Conservation (phyloP, 2,329 filamentous ascomycete species). For the Bipolaris bicolor region DNA sequence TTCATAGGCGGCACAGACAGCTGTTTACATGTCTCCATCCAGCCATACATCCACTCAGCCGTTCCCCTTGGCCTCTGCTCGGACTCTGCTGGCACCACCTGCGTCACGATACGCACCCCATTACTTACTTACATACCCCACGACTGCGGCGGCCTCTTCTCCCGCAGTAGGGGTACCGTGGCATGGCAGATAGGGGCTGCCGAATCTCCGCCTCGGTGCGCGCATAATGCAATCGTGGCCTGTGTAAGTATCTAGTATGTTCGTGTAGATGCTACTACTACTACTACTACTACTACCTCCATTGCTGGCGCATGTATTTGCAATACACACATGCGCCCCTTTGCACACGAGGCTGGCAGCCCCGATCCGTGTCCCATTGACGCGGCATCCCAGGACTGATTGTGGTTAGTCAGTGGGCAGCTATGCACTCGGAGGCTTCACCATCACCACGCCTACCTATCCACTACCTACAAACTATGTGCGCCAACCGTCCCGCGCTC, state of each 20-base stretch:
- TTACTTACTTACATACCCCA: constrained; percentile 5
- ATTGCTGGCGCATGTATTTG: neutral
- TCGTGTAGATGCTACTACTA: too few species aligned
- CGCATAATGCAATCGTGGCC: neutral
- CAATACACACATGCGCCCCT: neutral
- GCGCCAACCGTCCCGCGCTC: neutral
- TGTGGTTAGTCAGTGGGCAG: too few species aligned
- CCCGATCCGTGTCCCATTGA: neutral
- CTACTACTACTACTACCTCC: neutral
- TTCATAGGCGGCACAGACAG: neutral
- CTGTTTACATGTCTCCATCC: neutral
- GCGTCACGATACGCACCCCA: constrained; percentile 11
- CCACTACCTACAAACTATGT: neutral
- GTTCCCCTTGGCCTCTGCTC: constrained; percentile 22
- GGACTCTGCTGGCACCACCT: constrained; percentile 18
- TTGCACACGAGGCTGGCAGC: neutral
- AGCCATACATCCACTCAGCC: constrained; percentile 18
- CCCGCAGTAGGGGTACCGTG: neutral
- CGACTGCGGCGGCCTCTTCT: neutral
- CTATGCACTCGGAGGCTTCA: too few species aligned
- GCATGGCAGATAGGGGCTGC: neutral
- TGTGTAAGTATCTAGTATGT: neutral
- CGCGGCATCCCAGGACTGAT: too few species aligned
- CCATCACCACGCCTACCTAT: too few species aligned
- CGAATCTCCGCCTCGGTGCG: neutral